Evolutionary conservation across 345 rosid species (phyloP).

Genomic region (Populus simonii): DNA sequence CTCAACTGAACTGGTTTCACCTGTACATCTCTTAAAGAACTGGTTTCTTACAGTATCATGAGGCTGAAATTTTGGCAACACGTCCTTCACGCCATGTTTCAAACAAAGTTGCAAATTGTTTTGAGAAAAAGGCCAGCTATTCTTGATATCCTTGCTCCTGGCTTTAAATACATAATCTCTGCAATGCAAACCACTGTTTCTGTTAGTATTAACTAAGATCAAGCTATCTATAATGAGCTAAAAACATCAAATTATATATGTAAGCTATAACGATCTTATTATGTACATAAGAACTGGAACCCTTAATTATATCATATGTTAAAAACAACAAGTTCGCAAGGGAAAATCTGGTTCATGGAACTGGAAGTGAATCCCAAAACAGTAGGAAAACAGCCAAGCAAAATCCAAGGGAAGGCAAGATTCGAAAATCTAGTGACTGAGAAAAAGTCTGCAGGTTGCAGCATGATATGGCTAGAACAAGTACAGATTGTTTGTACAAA

Average conservation of each 20-base stretch:
- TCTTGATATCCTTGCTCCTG: conserved; percentile 71
- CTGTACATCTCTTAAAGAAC: conserved; percentile 30
- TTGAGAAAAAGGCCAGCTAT: conserved; percentile 86
- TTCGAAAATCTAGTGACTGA: conserved; percentile 18
- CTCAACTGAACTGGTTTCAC: conserved; percentile 33
- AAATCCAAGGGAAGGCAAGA: conserved; percentile 10
- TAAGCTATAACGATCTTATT: neutral
- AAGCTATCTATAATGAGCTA: neutral
- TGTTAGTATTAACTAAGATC: conserved; percentile 7
- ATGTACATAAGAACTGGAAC: neutral
- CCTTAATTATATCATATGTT: conserved; percentile 28
- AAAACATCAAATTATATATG: neutral
- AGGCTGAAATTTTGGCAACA: conserved; percentile 80
- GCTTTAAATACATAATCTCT: conserved; percentile 83
- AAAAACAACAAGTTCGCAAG: neutral
- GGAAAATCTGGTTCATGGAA: conserved; percentile 19
- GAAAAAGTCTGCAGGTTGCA: conserved; percentile 10
- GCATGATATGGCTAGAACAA: conserved; percentile 12
- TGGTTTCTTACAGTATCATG: conserved; percentile 41
- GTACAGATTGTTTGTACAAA: conserved; percentile 15
- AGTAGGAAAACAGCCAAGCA: conserved; percentile 31
- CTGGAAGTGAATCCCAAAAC: conserved; percentile 14
- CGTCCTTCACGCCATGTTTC: conserved; percentile 83
- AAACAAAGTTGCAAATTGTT: conserved; percentile 72
- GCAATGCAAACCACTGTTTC: conserved; percentile 27